Evolutionary conservation across 2,329 filamentous ascomycete genomes (phyloP).

Genomic region (Trichocomaceae sp.): DNA sequence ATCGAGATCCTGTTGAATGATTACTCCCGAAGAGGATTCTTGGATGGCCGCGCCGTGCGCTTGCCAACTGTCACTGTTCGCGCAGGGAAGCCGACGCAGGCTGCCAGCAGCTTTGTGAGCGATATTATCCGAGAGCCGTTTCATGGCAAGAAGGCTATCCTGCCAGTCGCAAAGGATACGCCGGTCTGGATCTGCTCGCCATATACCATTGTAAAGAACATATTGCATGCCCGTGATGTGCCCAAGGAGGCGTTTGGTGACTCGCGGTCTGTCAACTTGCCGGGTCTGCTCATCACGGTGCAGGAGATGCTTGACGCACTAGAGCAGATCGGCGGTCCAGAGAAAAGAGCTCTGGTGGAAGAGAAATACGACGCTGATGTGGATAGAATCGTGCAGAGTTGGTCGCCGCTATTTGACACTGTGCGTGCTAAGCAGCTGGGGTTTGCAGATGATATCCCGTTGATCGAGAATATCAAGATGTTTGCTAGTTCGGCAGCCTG

Average conservation of each 20-base stretch:
- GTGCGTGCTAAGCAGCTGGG: slow-evolving; percentile 47
- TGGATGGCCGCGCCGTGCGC: slow-evolving; percentile 42
- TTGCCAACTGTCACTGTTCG: slow-evolving; percentile 49
- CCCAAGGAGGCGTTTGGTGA: slow-evolving; percentile 48
- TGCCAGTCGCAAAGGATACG: slow-evolving; percentile 48
- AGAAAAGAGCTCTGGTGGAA: slow-evolving; percentile 47
- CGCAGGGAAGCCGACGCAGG: slow-evolving; percentile 46
- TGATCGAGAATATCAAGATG: slow-evolving; percentile 35
- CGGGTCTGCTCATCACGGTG: slow-evolving; percentile 51
- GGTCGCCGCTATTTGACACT: slow-evolving; percentile 53
- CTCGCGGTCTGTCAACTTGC: slow-evolving; percentile 49
- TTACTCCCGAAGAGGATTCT: slow-evolving; percentile 45
- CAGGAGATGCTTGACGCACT: slow-evolving; percentile 56
- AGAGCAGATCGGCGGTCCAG: slow-evolving; percentile 49
- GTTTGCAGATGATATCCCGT: slow-evolving; percentile 36
- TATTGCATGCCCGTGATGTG: slow-evolving; percentile 47
- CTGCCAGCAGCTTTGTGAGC: slow-evolving; percentile 47
- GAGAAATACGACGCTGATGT: slow-evolving; percentile 51
- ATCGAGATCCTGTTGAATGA: slow-evolving; percentile 47
- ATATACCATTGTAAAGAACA: slow-evolving; percentile 48
- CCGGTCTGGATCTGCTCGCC: slow-evolving; percentile 54
- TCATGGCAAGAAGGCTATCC: slow-evolving; percentile 43
- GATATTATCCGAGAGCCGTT: slow-evolving; percentile 50
- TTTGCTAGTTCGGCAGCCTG: slow-evolving; percentile 31
- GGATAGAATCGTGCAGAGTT: slow-evolving; percentile 54